phyloP scores from a whole-genome alignment of 768 basidiomycete genomes.

The Suillus placidus region DNA sequence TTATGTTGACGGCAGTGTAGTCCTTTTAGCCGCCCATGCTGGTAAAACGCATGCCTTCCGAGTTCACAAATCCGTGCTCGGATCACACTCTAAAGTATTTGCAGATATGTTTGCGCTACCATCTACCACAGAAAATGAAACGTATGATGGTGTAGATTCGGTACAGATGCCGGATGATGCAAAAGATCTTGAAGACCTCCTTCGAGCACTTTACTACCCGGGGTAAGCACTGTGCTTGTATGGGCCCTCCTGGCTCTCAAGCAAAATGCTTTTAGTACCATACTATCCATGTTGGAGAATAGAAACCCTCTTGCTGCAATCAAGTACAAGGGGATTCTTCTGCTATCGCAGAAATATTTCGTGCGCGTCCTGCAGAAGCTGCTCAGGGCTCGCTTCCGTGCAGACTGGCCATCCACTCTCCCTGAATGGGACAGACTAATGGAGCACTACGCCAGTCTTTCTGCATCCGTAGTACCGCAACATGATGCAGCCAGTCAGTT shows the following conservation, averaged over 20 bases:
- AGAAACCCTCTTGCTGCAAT: conserved; percentile 9
- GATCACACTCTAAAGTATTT: conserved; percentile 33
- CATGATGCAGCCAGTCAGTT: background rate
- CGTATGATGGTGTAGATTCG: conserved; percentile 18
- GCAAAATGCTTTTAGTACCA: conserved; percentile 2
- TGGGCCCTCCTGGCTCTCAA: conserved; percentile 6
- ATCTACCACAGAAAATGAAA: conserved; percentile 7
- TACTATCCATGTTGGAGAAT: conserved; percentile 7
- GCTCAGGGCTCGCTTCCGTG: conserved; percentile 34
- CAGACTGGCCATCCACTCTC: conserved; percentile 37
- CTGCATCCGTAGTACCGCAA: background rate
- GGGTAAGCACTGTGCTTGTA: conserved; percentile 9
- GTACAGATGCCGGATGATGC: conserved; percentile 16
- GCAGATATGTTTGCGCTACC: conserved; percentile 29
- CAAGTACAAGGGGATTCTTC: conserved; percentile 27
- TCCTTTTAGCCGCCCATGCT: conserved; percentile 5
- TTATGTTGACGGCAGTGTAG: conserved; percentile 3
- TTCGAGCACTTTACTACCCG: conserved; percentile 16
- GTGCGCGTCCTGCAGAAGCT: conserved; percentile 35
- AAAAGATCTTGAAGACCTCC: conserved; percentile 16
- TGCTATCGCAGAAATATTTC: conserved; percentile 40
- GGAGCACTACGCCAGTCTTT: background rate
- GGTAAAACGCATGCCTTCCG: conserved; percentile 23
- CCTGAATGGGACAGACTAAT: conserved; percentile 26
- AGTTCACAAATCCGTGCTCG: conserved; percentile 34